phyloP scores from a whole-genome alignment of 2,329 filamentous ascomycete genomes.

The Pseudopithomyces chartarum region DNA sequence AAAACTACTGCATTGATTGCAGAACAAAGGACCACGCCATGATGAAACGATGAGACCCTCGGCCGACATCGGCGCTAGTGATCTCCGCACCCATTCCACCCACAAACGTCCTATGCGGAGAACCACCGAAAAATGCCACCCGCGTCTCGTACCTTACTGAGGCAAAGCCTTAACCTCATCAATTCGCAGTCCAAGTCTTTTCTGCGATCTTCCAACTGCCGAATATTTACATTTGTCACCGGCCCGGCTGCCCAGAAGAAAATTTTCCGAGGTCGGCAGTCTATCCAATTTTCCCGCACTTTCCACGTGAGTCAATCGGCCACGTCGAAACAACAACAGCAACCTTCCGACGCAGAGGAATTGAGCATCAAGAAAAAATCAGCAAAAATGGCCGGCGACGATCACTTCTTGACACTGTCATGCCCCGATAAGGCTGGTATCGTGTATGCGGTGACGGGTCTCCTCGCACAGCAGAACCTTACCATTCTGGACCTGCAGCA shows the following conservation, averaged over 20 bases:
- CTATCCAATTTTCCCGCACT: constrained; percentile 29
- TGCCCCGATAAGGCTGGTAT: constrained; percentile 86
- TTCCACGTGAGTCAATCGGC: constrained; percentile 15
- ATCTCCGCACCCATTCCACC: neutral
- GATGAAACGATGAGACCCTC: neutral
- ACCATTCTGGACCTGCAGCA: constrained; percentile 87
- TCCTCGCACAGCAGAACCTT: constrained; percentile 73
- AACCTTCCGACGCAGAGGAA: constrained; percentile 16
- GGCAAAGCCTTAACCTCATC: neutral
- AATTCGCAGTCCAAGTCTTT: neutral
- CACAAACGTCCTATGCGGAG: neutral
- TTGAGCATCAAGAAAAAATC: constrained; percentile 33
- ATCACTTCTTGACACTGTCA: constrained; percentile 69
- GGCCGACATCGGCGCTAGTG: constrained; percentile 6
- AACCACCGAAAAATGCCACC: constrained; percentile 4
- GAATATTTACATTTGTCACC: constrained; percentile 13
- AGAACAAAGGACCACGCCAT: neutral
- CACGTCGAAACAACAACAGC: constrained; percentile 17
- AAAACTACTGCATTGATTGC: too few species aligned
- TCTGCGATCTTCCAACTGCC: constrained; percentile 6
- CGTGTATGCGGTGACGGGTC: constrained; percentile 80
- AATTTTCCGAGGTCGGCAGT: constrained; percentile 37
- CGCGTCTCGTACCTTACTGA: constrained; percentile 8
- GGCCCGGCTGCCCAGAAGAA: constrained; percentile 25
- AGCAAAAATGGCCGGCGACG: constrained; percentile 33